Base-by-base conservation (phyloP, 176 grass and related monocot genomes). In the Ananas comosus region DNA sequence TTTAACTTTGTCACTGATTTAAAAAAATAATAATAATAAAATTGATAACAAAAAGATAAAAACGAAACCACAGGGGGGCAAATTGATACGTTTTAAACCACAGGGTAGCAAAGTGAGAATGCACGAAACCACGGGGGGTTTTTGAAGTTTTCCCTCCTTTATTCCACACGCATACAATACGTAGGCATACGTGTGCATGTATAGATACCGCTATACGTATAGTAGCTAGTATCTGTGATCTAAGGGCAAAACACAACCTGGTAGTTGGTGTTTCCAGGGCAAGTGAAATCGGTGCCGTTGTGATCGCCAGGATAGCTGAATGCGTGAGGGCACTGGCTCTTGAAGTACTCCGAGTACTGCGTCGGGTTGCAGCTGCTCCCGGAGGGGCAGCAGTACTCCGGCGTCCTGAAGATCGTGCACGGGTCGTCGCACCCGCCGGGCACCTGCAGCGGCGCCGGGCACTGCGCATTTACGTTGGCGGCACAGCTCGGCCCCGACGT, bases 161-260 rank as follows among this genome's bases (percentile, higher is more conserved):
- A 42, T 7, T 42, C 57, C 10, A 63, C 19, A 21, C 57, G 19
- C 19, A 63, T 1, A n/a, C 57, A 63, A n/a, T 16, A 4, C 5
- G 33, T 42, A 42, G 0, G 4, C 33, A 7, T 42, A 42, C 33
- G 4, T 6, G 33, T 42, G 7, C 7, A 7, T 42, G 7, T 42
- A 0, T 42, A 42, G 0, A 0, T 6, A 1, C 7, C 33, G 1
- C 7, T 7, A 42, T 42, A 42, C 33, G 33, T 42, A 42, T 27
- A 27, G 25, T 42, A 7, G 33, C 5, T 42, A 7, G 33, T 42
- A 59, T 13, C n/a, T 66, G 8, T 12, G 25, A 27, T 42, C 5
- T 66, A 22, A 13, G 84, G 84, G 53, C 88, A 91, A 78, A 91
- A 91, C 51, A 85, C 42, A 22, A 88, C 78, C 51, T 75, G 28